phyloP scores from a whole-genome alignment of 108 stramenopile genomes.

The Bacterosira constricta region DNA sequence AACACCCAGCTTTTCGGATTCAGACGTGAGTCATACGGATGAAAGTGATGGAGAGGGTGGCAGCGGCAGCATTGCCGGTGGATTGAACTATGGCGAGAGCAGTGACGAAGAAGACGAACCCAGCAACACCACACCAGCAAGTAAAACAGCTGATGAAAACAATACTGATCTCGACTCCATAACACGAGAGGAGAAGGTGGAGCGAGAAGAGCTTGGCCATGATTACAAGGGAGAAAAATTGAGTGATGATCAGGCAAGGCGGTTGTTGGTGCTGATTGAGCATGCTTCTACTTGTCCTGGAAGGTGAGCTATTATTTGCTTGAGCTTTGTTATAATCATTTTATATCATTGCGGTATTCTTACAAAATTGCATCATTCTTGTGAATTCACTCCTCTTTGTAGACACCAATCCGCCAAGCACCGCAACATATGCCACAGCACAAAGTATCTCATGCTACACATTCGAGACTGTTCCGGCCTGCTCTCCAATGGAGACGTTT shows the following conservation, averaged over 20 bases:
- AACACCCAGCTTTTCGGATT: conserved; percentile 36
- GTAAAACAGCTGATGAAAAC: not conserved
- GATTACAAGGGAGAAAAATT: conserved; percentile 75
- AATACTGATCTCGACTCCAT: conserved; percentile 54
- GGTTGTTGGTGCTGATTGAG: conserved; percentile 75
- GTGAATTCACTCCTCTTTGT: conserved; percentile 2
- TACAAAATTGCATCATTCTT: conserved; percentile 1
- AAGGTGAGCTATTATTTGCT: conserved; percentile 36
- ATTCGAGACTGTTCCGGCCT: conserved; percentile 91
- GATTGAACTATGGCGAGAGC: conserved; percentile 49
- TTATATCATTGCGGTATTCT: too few species aligned
- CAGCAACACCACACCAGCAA: not conserved
- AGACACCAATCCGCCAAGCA: conserved; percentile 74
- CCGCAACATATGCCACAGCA: conserved; percentile 76
- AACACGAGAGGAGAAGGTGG: conserved; percentile 67
- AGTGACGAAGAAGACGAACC: conserved; percentile 58
- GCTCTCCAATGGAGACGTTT: conserved; percentile 77
- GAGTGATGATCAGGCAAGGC: conserved; percentile 62
- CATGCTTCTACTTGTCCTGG: conserved; percentile 83
- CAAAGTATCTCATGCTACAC: conserved; percentile 92
- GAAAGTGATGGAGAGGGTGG: conserved; percentile 51
- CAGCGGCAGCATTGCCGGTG: conserved; percentile 13
- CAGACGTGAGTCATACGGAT: conserved; percentile 67
- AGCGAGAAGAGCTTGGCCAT: conserved; percentile 76
- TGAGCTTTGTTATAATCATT: not conserved